Conservation (phyloP, 305 asterid genomes). For the Ilex paraguariensis region DNA sequence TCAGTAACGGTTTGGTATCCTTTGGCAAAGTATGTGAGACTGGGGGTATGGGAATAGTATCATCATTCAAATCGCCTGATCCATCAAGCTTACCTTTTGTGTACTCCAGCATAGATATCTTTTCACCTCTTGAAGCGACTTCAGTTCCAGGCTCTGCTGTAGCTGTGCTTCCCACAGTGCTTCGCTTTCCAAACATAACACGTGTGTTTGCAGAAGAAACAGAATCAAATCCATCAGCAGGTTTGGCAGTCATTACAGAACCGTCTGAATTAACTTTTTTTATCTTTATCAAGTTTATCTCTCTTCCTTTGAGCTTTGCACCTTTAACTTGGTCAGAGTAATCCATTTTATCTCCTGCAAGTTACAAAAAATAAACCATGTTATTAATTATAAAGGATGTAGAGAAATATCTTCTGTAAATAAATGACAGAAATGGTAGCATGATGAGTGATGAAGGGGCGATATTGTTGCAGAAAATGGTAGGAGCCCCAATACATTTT, state of each 20-base stretch:
- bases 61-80: conserved; percentile 38
- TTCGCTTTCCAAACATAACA: conserved; percentile 44
- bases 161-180: conserved; percentile 34
- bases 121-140: conserved; percentile 37
- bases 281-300: conserved; percentile 46
- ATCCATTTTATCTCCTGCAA: conserved; percentile 33
- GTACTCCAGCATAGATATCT: conserved; percentile 28
- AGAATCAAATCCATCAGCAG: conserved; percentile 33
- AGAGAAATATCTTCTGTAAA: not conserved
- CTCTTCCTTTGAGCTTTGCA: conserved; percentile 39
- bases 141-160: conserved; percentile 36
- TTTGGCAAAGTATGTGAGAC: conserved; percentile 30
- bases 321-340: conserved; percentile 32
- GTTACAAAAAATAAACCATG: conserved; percentile 1
- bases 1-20: conserved; percentile 56
- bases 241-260: conserved; percentile 32
- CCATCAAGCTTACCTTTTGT: conserved; percentile 30
- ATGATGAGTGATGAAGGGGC: no score
- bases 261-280: conserved; percentile 41
- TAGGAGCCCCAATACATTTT: conserved; percentile 24
- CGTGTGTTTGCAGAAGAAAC: conserved; percentile 38
- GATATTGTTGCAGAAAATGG: no score
- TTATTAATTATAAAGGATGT: not conserved
- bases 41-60: conserved; percentile 26
- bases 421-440: no score